Percentiles rank a stretch among this genome's conserved stretches.
These are phyloP conservation scores for Pseudogymnoascus sp. DNA, from an alignment of 2,329 filamentous ascomycete genomes.

Conservation along the genomic window DNA sequence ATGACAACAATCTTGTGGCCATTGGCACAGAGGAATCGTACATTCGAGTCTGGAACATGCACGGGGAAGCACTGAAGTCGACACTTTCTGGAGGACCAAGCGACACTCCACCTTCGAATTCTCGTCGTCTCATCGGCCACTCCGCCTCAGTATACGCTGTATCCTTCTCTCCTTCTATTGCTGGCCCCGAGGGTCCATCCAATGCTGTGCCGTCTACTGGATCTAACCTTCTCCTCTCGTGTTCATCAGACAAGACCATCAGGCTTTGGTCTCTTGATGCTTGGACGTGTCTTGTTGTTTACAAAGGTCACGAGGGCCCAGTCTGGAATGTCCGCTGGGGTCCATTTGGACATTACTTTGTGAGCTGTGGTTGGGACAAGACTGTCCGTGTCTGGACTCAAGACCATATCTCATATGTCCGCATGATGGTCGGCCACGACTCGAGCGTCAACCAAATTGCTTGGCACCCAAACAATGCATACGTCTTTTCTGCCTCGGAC, in stretches of 20 bases:
- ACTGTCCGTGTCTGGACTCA: slow-evolving; percentile 87
- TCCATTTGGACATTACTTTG: slow-evolving; percentile 91
- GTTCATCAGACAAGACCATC: slow-evolving; percentile 77
- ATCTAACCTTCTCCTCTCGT: slow-evolving; percentile 75
- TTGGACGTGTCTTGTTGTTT: slow-evolving; percentile 87
- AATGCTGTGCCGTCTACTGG: slow-evolving; percentile 36
- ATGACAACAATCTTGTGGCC: slow-evolving; percentile 79
- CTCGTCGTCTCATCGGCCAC: slow-evolving; percentile 74
- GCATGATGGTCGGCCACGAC: slow-evolving; percentile 86
- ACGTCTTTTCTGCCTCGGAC: slow-evolving; percentile 85
- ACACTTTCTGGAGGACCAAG: slow-evolving; percentile 51
- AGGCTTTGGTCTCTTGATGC: slow-evolving; percentile 89
- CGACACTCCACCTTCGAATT: slow-evolving; percentile 60
- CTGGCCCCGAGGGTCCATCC: slow-evolving; percentile 20
- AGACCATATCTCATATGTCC: slow-evolving; percentile 80
- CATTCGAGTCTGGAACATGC: slow-evolving; percentile 86
- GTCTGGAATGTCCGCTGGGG: slow-evolving; percentile 85
- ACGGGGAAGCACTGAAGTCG: slow-evolving; percentile 71
- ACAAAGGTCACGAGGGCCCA: slow-evolving; percentile 85
- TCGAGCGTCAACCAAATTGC: slow-evolving; percentile 83
- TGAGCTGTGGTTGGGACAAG: slow-evolving; percentile 79
- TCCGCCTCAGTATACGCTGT: slow-evolving; percentile 83
- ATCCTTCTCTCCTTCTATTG: slow-evolving; percentile 58
- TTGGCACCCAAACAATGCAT: slow-evolving; percentile 91
- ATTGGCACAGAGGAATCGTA: slow-evolving; percentile 90